Evolutionary conservation across 306 rosid species (phyloP), one percentile per base, ranked within the genome.

Genomic region (Bauhinia variegata): DNA sequence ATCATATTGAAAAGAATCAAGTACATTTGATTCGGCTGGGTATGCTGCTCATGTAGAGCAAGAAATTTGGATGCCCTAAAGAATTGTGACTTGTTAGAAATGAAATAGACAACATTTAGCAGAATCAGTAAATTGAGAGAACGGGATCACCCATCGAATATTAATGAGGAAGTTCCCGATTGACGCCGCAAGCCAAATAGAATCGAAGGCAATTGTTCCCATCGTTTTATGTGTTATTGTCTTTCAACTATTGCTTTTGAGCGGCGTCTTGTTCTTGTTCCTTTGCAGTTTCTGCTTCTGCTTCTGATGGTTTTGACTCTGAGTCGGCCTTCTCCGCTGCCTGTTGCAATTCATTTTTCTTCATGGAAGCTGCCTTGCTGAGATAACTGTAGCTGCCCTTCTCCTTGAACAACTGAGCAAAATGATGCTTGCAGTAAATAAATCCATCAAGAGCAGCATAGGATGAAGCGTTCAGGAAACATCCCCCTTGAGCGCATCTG

Each of bases 351-450:
- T 32, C 81, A 48, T 55, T 79, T 43, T 70, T 89, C 86, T 58
- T 89, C 68, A 84, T 0, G 1, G 96, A 82, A 76, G 91, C 75
- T n/a, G 84, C 64, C 72, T 74, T 75, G 68, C 69, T 70, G 33
- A 86, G 80, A 61, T 86, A 77, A 13, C 56, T 84, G 42, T 89
- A 89, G 80, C 91, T 80, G 3, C 96, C 96, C 78, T 84, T 89
- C 75, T 87, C 92, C 81, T 84, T 89, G 84, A 84, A 89, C 78
- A 89, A 37, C 60, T 89, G 96, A 28, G 96, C 72, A 73, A 89
- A 89, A 71, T 89, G 96, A 2, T 67, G 92, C 66, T 86, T 86
- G 90, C 92, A 89, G 62, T 86, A 89, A 1, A 89, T 83, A 49
- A 46, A 78, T 43, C 96, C 92, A 75, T 86, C 88, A 54, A 89